These are phyloP conservation scores for Pseudoneurospora amorphoporcata DNA, from an alignment of 495 filamentous ascomycete genomes.

Conservation along the genomic window DNA sequence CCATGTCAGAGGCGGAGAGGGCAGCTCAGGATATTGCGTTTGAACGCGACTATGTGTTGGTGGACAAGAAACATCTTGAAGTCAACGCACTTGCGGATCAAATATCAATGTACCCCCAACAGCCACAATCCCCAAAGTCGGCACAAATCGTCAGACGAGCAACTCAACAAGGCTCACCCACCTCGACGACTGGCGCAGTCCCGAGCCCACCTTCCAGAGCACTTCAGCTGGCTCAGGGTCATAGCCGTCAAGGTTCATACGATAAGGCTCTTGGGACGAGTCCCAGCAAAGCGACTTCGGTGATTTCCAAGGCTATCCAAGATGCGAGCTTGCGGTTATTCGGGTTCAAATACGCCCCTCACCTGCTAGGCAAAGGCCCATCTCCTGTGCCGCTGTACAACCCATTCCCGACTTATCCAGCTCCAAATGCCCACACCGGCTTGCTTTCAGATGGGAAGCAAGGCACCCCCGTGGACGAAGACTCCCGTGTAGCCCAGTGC, in stretches of 20 bases:
- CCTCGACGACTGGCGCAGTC: constrained; percentile 46
- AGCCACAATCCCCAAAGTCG: constrained; percentile 34
- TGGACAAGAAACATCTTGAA: constrained; percentile 89
- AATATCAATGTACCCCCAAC: constrained; percentile 62
- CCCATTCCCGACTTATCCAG: constrained; percentile 76
- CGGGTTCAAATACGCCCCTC: constrained; percentile 60
- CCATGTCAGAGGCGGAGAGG: constrained; percentile 52
- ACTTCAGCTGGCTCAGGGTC: constrained; percentile 57
- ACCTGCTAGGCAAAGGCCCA: constrained; percentile 52
- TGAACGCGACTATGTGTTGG: constrained; percentile 87
- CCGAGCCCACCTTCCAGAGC: constrained; percentile 48
- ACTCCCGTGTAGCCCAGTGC: constrained; percentile 60
- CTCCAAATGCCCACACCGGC: constrained; percentile 40
- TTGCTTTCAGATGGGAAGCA: constrained; percentile 59
- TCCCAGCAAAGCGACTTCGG: constrained; percentile 71
- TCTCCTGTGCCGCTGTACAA: constrained; percentile 72
- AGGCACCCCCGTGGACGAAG: constrained; percentile 61
- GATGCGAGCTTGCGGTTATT: constrained; percentile 83
- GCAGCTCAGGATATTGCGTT: constrained; percentile 82
- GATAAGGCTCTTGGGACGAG: constrained; percentile 69
- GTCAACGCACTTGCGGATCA: constrained; percentile 97
- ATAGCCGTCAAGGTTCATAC: constrained; percentile 59
- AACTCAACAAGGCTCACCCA: constrained; percentile 57
- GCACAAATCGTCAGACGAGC: constrained; percentile 37
- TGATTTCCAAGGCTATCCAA: constrained; percentile 88